A percentile compares a stretch with the other conserved stretches of the same genome.
Conservation (phyloP, 176 grass and related monocot species). For the Puya raimondii region DNA sequence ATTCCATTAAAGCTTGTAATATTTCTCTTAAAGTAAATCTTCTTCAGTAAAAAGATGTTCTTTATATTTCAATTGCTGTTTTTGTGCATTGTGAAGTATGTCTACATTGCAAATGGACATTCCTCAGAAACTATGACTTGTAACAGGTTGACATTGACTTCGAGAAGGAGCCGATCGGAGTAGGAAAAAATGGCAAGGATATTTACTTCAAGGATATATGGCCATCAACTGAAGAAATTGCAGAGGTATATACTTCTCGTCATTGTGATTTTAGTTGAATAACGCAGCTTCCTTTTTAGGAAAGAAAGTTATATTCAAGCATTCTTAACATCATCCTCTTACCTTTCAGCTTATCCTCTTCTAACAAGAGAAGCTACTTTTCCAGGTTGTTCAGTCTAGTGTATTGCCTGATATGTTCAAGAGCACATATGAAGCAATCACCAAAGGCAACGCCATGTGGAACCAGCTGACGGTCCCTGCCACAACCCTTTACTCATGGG, state of each 20-base stretch:
- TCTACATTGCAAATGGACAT: slow-evolving; percentile 16
- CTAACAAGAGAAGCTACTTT: slow-evolving; percentile 18
- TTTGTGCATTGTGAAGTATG: not conserved
- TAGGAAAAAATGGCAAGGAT: slow-evolving; percentile 73
- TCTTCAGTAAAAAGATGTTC: not conserved
- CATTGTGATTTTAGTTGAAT: not conserved
- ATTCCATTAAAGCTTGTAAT: not conserved
- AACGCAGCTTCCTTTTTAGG: too few relatives aligned
- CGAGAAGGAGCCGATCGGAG: slow-evolving; percentile 88
- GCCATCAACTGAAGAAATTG: slow-evolving; percentile 94
- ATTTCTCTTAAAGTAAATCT: not conserved
- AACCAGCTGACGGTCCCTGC: slow-evolving; percentile 70
- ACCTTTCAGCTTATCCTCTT: not conserved
- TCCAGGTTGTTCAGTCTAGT: slow-evolving; percentile 73
- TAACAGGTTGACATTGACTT: slow-evolving; percentile 98
- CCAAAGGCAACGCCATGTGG: slow-evolving; percentile 92
- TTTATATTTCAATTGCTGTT: not conserved
- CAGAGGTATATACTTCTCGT: slow-evolving; percentile 33
- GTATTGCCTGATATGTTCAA: slow-evolving; percentile 92
- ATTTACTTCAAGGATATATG: slow-evolving; percentile 93
- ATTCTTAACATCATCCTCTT: not conserved
- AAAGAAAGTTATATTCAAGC: not conserved
- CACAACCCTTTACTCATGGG: slow-evolving; percentile 71
- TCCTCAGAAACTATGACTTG: not conserved
- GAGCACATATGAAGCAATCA: slow-evolving; percentile 78